Evolutionary conservation across 306 rosid species (phyloP).

Genomic region (Trichosanthes cucumerina): DNA sequence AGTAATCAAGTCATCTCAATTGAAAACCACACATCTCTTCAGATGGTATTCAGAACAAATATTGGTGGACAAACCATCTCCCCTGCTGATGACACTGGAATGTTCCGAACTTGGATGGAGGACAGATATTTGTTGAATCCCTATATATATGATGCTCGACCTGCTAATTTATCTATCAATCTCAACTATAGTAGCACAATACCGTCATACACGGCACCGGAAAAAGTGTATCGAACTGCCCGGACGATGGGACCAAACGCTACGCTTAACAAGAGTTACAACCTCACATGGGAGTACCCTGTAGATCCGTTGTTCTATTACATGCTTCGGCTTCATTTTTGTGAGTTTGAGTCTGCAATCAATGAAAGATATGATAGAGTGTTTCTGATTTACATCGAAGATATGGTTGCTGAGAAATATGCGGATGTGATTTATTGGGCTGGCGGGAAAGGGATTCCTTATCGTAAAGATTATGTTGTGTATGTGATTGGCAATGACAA

Average conservation of each 20-base stretch:
- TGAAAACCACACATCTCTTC: slow-evolving; percentile 8
- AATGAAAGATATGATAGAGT: background rate
- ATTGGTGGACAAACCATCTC: slow-evolving; percentile 1
- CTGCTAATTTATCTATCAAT: no score
- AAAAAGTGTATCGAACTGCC: no score
- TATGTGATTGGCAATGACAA: no score
- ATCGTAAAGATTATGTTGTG: background rate
- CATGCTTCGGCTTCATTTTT: slow-evolving; percentile 17
- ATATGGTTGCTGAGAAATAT: background rate
- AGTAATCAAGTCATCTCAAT: background rate
- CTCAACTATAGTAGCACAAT: no score
- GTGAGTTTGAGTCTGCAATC: background rate
- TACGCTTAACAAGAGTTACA: no score
- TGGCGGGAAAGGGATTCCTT: background rate
- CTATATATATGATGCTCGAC: no score
- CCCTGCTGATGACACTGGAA: background rate
- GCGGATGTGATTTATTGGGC: background rate
- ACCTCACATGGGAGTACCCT: no score
- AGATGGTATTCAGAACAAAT: slow-evolving; percentile 11
- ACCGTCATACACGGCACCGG: no score
- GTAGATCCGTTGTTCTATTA: background rate
- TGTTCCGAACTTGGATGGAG: background rate
- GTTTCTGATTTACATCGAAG: background rate
- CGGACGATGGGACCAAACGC: no score
- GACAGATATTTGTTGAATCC: no score